phyloP scores from a whole-genome alignment of 441 rosid species.

The Kokia cookei region DNA sequence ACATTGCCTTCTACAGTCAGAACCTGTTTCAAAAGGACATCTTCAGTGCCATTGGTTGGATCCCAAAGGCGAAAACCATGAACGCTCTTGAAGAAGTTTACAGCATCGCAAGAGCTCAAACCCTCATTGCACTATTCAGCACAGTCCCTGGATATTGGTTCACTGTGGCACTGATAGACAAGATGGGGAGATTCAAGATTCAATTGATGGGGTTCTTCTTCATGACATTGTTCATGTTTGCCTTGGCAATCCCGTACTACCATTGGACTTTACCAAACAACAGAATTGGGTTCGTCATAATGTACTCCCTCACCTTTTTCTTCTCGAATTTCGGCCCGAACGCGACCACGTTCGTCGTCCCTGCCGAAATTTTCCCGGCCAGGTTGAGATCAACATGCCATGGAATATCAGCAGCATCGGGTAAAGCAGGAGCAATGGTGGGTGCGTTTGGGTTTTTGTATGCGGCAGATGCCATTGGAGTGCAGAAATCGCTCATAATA shows the following conservation, averaged over 20 bases:
- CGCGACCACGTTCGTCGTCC: not conserved
- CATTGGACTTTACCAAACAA: not conserved
- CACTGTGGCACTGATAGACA: not conserved
- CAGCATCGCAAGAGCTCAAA: not conserved
- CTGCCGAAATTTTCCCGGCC: not conserved
- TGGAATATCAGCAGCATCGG: not conserved
- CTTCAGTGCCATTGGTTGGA: not conserved
- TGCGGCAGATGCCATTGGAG: not conserved
- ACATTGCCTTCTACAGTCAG: not conserved
- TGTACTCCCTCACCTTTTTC: not conserved
- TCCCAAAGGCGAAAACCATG: not conserved
- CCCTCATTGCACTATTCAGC: not conserved
- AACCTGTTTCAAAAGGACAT: not conserved
- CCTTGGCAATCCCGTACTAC: not conserved
- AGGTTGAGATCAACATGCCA: not conserved
- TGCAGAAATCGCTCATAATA: not conserved
- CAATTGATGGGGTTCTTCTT: not conserved
- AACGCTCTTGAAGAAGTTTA: not conserved
- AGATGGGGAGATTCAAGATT: not conserved
- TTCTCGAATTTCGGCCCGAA: not conserved
- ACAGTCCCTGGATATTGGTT: not conserved
- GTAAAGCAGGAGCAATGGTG: not conserved
- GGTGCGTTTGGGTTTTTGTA: not conserved
- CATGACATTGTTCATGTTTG: not conserved
- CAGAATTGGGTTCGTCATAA: not conserved